Percentiles rank a stretch among this genome's conserved stretches.
phyloP scores from a whole-genome alignment of 352 stramenopile genomes.

The Phytophthora citricola region DNA sequence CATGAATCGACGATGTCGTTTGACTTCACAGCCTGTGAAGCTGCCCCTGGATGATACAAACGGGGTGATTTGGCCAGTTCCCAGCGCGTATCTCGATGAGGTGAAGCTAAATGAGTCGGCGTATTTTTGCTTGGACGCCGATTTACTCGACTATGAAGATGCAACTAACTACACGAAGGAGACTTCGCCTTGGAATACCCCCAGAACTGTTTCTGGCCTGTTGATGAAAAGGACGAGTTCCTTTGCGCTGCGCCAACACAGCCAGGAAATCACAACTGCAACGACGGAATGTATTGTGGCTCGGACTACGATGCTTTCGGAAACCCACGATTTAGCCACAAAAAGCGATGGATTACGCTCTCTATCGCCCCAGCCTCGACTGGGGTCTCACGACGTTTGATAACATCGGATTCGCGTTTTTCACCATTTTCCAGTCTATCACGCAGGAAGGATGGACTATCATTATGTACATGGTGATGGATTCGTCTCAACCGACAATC shows the following conservation, averaged over 20 bases:
- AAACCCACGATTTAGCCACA: conserved; percentile 65
- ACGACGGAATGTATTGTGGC: conserved; percentile 49
- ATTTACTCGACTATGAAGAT: conserved; percentile 64
- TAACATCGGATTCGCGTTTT: conserved; percentile 87
- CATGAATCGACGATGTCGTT: conserved; percentile 82
- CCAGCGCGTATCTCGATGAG: conserved; percentile 49
- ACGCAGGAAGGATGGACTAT: conserved; percentile 94
- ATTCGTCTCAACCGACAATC: conserved; percentile 62
- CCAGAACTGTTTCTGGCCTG: conserved; percentile 93
- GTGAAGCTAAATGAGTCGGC: conserved; percentile 43
- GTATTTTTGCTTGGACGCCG: conserved; percentile 49
- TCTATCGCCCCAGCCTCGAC: conserved; percentile 73
- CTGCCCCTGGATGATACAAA: conserved; percentile 45
- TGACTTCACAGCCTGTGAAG: conserved; percentile 79
- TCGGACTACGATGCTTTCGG: conserved; percentile 76
- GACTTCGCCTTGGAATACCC: conserved; percentile 68
- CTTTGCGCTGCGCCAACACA: conserved; percentile 67
- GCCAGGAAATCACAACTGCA: conserved; percentile 63
- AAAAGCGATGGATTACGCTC: conserved; percentile 53
- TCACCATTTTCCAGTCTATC: conserved; percentile 95
- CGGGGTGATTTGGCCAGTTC: conserved; percentile 57
- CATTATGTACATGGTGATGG: conserved; percentile 93
- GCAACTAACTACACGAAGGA: conserved; percentile 59
- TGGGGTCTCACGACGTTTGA: conserved; percentile 96
- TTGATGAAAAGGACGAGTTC: conserved; percentile 80